A percentile compares a stretch with the other conserved stretches of the same genome.
Conservation (phyloP, 352 stramenopile genomes). For the Phytopythium aichiense region DNA sequence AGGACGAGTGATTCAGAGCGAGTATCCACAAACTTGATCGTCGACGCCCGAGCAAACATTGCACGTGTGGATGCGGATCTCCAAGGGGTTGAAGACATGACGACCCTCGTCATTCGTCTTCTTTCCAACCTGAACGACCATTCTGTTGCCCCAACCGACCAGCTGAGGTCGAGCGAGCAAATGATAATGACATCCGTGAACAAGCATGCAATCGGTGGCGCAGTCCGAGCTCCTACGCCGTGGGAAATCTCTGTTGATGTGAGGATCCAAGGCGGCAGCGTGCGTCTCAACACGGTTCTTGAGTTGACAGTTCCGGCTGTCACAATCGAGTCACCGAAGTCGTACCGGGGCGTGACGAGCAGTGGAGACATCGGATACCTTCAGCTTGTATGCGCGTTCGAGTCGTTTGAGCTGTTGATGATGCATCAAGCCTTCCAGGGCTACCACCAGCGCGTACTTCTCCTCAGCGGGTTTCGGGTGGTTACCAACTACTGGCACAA, state of each 20-base stretch:
- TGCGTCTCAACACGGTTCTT: constrained; percentile 28
- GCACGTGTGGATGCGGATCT: constrained; percentile 16
- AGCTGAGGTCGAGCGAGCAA: background rate
- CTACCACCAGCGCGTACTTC: constrained; percentile 6
- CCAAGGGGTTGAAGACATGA: constrained; percentile 13
- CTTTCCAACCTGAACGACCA: background rate
- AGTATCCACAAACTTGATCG: background rate
- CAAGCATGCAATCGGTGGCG: background rate
- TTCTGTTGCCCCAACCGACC: too few species aligned
- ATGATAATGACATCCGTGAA: too few species aligned
- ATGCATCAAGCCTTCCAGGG: background rate
- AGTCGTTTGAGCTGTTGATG: background rate
- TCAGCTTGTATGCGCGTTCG: constrained; percentile 1
- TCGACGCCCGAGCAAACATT: constrained; percentile 11
- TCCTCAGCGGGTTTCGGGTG: constrained; percentile 10
- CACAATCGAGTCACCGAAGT: constrained; percentile 19
- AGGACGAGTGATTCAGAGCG: background rate
- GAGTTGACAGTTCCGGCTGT: constrained; percentile 17
- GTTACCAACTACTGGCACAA: constrained; percentile 20
- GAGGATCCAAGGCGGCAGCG: constrained; percentile 17
- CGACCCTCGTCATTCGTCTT: background rate
- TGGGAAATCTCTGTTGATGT: constrained; percentile 25
- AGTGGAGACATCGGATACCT: constrained; percentile 1
- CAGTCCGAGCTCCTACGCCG: constrained; percentile 11
- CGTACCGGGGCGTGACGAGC: background rate